phyloP scores from a whole-genome alignment of 805 yeast species.

The Gaillardinia entomophila region DNA sequence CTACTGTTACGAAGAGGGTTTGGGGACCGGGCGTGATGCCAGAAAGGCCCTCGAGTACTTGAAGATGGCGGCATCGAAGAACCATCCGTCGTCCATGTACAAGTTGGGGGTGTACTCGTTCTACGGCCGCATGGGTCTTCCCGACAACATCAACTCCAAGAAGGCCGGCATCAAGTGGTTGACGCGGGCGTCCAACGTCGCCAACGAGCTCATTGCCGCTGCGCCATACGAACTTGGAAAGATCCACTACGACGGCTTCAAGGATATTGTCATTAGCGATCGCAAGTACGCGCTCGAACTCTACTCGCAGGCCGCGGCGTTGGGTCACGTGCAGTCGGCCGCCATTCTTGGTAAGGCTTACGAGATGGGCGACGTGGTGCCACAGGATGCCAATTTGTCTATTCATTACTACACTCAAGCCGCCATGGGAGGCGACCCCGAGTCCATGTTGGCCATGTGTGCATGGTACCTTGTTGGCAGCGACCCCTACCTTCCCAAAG shows the following conservation, averaged over 20 bases:
- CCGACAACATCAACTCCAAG: conserved; percentile 60
- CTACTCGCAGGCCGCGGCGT: conserved; percentile 80
- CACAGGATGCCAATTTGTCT: conserved; percentile 75
- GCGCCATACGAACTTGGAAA: conserved; percentile 92
- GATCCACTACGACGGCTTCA: conserved; percentile 76
- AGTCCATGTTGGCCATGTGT: conserved; percentile 87
- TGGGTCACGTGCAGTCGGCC: conserved; percentile 80
- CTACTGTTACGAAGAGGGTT: conserved; percentile 86
- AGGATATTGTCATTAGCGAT: conserved; percentile 84
- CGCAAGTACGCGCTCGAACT: conserved; percentile 77
- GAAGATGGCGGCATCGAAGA: conserved; percentile 81
- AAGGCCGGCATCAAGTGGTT: conserved; percentile 92
- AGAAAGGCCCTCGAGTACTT: conserved; percentile 78
- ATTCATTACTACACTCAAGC: conserved; percentile 92
- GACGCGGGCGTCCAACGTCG: conserved; percentile 76
- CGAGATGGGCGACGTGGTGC: conserved; percentile 72
- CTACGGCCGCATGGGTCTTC: conserved; percentile 77
- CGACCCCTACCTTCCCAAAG: conserved; percentile 72
- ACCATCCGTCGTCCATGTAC: conserved; percentile 96
- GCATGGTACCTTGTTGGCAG: conserved; percentile 96
- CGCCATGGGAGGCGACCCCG: conserved; percentile 81
- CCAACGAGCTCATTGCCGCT: conserved; percentile 80
- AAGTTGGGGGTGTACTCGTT: conserved; percentile 85
- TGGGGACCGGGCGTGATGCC: conserved; percentile 87
- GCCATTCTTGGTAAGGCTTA: conserved; percentile 76